Percentiles rank a stretch among this genome's conserved stretches.
phyloP scores from a whole-genome alignment of 2,329 filamentous ascomycete genomes.

The Metarhizium humberi region DNA sequence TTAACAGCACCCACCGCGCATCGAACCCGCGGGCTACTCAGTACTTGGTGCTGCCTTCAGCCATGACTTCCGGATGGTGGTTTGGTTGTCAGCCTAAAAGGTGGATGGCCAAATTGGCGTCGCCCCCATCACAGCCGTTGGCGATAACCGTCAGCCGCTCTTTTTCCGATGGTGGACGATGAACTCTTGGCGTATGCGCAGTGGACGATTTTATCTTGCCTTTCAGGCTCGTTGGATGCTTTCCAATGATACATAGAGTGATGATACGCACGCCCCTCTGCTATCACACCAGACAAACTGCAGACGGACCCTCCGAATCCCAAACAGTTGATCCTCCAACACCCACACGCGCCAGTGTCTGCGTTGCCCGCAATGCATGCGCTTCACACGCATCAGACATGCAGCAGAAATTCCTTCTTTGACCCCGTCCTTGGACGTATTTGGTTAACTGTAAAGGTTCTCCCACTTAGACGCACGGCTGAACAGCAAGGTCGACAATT shows the following conservation, averaged over 20 bases:
- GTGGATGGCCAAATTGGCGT: not conserved
- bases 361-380: slow-evolving; percentile 4
- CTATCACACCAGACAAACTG: not conserved
- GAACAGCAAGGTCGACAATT: not conserved
- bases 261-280: not conserved
- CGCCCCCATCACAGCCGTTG: not conserved
- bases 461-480: not conserved
- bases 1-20: too few species aligned
- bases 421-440: not conserved
- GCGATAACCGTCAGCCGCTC: not conserved
- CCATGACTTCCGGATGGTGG: too few species aligned
- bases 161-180: not conserved
- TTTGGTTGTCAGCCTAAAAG: too few species aligned
- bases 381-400: slow-evolving; percentile 6
- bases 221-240: too few species aligned
- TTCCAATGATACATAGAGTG: not conserved
- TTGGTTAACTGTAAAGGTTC: not conserved
- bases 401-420: slow-evolving; percentile 4
- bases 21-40: too few species aligned
- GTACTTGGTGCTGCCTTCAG: too few species aligned
- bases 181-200: not conserved
- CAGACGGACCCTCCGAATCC: not conserved
- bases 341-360: not conserved
- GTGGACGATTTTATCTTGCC: not conserved
- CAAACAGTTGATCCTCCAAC: not conserved